Percentiles rank a stretch among this genome's conserved stretches.
phyloP scores from a whole-genome alignment of 805 yeast species.

The Hanseniaspora nectarophila region DNA sequence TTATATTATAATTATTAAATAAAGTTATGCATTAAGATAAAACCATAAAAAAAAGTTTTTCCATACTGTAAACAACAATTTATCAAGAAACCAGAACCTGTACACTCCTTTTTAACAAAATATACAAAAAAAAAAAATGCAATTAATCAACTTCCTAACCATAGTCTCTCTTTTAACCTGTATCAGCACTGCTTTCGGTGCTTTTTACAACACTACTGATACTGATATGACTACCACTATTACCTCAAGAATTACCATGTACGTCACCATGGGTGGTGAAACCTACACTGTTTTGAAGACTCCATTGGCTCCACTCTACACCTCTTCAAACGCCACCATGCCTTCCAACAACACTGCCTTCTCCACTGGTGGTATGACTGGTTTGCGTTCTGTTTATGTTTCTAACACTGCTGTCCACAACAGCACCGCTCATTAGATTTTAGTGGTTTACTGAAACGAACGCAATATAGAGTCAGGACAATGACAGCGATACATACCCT shows the following conservation, averaged over 20 bases:
- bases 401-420: slow-evolving; percentile 7
- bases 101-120: slow-evolving; percentile 2
- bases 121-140: background rate
- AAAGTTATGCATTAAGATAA: background rate
- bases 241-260: slow-evolving; percentile 13
- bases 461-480: too few relatives aligned
- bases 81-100: background rate
- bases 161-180: slow-evolving; percentile 6
- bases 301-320: slow-evolving; percentile 14
- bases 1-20: too few relatives aligned
- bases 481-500: too few relatives aligned
- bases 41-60: background rate
- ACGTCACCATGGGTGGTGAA: slow-evolving; percentile 11
- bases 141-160: slow-evolving; percentile 3
- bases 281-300: slow-evolving; percentile 12
- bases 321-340: background rate
- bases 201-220: slow-evolving; percentile 17
- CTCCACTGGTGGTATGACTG: slow-evolving; percentile 18
- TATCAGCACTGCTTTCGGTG: slow-evolving; percentile 2
- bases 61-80: background rate
- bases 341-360: background rate
- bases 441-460: background rate
- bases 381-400: slow-evolving; percentile 16
- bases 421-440: background rate
- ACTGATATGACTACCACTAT: slow-evolving; percentile 5